phyloP scores from a whole-genome alignment of 176 grass and related monocot species.

The Melocanna baccifera region DNA sequence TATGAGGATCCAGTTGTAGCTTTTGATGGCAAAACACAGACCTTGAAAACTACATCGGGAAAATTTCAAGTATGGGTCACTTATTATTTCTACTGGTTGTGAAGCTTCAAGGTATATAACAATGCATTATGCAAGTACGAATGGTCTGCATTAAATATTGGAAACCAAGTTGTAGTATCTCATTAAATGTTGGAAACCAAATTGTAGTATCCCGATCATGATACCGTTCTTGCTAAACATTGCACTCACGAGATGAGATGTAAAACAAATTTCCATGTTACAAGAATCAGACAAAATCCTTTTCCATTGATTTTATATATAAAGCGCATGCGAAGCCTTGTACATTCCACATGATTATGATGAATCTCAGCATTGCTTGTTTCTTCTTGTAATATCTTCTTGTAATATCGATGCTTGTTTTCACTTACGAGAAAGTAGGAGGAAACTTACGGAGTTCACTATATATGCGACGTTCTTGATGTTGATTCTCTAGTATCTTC shows the following conservation, averaged over 20 bases:
- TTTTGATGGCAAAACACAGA: conserved; percentile 78
- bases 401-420: conserved; percentile 26
- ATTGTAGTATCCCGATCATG: no score
- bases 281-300: no score
- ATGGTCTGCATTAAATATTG: background rate
- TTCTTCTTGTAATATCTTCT: no score
- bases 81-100: conserved; percentile 90
- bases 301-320: no score
- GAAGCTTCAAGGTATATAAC: conserved; percentile 52
- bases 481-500: no score
- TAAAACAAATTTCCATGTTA: background rate
- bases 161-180: conserved; percentile 6
- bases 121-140: background rate
- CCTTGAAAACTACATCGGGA: conserved; percentile 69
- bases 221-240: background rate
- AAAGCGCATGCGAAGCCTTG: no score
- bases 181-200: no score
- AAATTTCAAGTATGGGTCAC: conserved; percentile 91
- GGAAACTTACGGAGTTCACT: conserved; percentile 41
- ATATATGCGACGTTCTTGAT: no score
- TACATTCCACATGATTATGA: background rate
- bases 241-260: background rate
- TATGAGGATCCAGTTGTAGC: conserved; percentile 85
- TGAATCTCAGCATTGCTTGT: conserved; percentile 6
- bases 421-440: conserved; percentile 84